A percentile compares a stretch with the other conserved stretches of the same genome.
These are phyloP conservation scores for Coemansia sp. DNA, from an alignment of 192 early-diverging fungal species.

Conservation along the genomic window DNA sequence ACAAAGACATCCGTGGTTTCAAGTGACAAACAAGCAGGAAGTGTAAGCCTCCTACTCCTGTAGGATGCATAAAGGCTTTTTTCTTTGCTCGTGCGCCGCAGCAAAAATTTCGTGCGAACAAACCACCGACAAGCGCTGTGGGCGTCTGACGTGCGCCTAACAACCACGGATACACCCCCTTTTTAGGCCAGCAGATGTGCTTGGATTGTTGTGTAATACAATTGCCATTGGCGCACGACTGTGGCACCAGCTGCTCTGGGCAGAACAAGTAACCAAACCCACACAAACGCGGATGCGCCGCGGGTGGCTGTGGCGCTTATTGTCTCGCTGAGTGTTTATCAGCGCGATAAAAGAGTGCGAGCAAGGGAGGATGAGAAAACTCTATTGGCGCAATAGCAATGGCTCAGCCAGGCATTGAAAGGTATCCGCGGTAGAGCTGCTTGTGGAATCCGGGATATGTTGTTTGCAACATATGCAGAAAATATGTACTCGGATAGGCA, in stretches of 20 bases:
- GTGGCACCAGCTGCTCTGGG: neutral
- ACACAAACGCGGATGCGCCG: neutral
- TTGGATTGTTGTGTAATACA: neutral
- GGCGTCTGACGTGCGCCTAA: neutral
- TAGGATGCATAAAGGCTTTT: neutral
- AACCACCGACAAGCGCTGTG: neutral
- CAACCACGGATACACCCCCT: neutral
- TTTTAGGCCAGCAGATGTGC: neutral
- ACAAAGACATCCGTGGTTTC: neutral
- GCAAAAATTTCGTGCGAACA: neutral
- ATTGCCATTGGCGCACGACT: neutral
- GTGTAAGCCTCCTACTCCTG: neutral
- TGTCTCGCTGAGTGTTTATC: neutral
- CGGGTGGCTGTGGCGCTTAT: slow-evolving; percentile 10
- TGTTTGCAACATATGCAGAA: neutral
- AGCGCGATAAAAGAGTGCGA: neutral
- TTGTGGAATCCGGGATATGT: neutral
- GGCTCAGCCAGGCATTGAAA: neutral
- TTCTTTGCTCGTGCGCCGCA: neutral
- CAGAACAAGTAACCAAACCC: slow-evolving; percentile 1
- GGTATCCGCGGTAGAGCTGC: neutral
- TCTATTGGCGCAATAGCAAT: slow-evolving; percentile 6
- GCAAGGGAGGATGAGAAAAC: neutral
- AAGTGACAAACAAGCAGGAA: slow-evolving; percentile 3
- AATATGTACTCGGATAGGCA: neutral